These are phyloP conservation scores for Butyriboletus loyo DNA, from an alignment of 768 basidiomycete genomes.

Conservation along the genomic window DNA sequence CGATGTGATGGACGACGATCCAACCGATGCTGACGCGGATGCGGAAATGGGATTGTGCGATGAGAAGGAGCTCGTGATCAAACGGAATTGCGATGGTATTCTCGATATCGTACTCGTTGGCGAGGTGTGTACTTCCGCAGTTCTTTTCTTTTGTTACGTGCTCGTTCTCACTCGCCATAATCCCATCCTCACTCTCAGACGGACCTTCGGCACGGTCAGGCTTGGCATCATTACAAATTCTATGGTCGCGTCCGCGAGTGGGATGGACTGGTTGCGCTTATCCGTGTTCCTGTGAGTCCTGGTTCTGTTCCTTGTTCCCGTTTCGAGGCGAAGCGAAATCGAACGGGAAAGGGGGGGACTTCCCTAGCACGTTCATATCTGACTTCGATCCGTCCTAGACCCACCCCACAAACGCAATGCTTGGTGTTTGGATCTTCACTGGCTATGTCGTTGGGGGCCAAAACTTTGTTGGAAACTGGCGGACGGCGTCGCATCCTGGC, in stretches of 20 bases:
- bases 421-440: conserved; percentile 49
- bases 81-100: conserved; percentile 49
- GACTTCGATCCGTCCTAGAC: conserved; percentile 6
- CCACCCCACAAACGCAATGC: neutral
- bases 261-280: conserved; percentile 57
- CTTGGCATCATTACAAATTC: conserved; percentile 46
- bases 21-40: conserved; percentile 23
- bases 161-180: neutral
- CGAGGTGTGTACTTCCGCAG: conserved; percentile 37
- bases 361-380: neutral
- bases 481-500: conserved; percentile 37
- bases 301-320: neutral
- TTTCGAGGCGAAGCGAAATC: neutral
- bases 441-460: conserved; percentile 66
- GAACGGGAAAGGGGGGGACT: neutral
- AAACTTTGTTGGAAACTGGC: conserved; percentile 74
- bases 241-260: conserved; percentile 55
- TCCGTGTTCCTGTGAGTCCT: conserved; percentile 38
- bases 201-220: conserved; percentile 43
- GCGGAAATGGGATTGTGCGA: conserved; percentile 25
- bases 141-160: neutral
- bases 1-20: conserved; percentile 27
- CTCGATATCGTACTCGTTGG: conserved; percentile 62
- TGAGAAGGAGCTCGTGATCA: conserved; percentile 22
- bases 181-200: conserved; percentile 35